Evolutionary conservation across 805 yeast species (phyloP).

Genomic region (Teunomyces stri): DNA sequence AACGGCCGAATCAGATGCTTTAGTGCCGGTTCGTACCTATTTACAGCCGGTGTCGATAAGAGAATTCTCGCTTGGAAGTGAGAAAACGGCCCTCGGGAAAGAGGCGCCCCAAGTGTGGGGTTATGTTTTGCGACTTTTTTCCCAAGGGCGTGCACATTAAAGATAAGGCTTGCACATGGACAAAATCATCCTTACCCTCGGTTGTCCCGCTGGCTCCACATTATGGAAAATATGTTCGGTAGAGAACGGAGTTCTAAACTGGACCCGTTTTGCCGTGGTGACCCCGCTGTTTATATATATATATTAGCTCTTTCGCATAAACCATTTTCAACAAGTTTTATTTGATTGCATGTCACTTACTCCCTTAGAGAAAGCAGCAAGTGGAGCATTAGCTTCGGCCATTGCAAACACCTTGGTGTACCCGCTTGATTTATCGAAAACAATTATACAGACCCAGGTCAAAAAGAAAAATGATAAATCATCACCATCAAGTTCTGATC

Average conservation of each 20-base stretch:
- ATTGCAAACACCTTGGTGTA: conserved; percentile 77
- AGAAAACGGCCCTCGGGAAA: neutral
- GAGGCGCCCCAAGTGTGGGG: conserved; percentile 1
- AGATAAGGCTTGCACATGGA: conserved; percentile 1
- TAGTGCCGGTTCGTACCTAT: conserved; percentile 29
- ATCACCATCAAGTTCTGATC: conserved; percentile 4
- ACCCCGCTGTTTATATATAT: neutral
- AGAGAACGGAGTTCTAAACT: neutral
- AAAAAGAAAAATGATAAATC: conserved; percentile 12
- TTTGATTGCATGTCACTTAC: conserved; percentile 53
- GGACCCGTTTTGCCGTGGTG: conserved; percentile 1
- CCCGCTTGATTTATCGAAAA: conserved; percentile 77
- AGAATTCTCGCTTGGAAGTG: conserved; percentile 4
- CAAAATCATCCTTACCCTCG: neutral
- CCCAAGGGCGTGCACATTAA: neutral
- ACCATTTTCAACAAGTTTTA: neutral
- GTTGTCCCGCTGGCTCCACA: conserved; percentile 2
- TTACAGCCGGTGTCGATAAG: conserved; percentile 50
- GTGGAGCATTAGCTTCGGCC: conserved; percentile 81
- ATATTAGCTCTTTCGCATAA: neutral
- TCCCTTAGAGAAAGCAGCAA: conserved; percentile 76
- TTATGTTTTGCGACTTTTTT: neutral
- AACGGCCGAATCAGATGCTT: conserved; percentile 50
- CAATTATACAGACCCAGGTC: conserved; percentile 72
- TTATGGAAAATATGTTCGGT: neutral